Conservation (phyloP, 2,329 filamentous ascomycete species). For the Fusarium veterinarium region DNA sequence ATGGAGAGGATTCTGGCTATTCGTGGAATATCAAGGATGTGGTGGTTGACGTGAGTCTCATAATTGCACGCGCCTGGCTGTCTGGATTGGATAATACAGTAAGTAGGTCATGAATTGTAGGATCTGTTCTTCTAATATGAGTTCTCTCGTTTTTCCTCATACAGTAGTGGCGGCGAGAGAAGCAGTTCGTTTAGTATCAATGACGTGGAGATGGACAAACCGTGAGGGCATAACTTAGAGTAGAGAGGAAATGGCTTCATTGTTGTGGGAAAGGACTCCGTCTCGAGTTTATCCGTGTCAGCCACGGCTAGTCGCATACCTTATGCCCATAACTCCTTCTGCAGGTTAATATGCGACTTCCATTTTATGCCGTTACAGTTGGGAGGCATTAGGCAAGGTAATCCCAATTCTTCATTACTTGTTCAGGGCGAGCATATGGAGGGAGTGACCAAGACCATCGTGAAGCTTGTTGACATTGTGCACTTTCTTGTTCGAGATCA, state of each 20-base stretch:
- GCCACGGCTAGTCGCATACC: background rate
- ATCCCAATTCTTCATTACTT: background rate
- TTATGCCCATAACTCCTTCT: background rate
- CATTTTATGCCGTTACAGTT: background rate
- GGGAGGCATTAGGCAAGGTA: background rate
- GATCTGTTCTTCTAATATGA: background rate
- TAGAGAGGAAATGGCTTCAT: background rate
- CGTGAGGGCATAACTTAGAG: background rate
- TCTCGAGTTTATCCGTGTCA: background rate
- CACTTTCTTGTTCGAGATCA: background rate
- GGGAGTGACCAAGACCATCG: background rate
- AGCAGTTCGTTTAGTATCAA: background rate
- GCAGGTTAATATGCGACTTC: background rate
- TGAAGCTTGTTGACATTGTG: background rate
- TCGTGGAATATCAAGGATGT: background rate
- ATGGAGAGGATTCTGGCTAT: background rate
- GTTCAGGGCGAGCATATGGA: background rate
- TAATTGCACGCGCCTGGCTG: background rate
- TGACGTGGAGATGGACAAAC: slow-evolving; percentile 14
- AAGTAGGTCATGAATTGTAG: background rate
- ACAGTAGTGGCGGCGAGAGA: background rate
- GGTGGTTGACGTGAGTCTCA: slow-evolving; percentile 1
- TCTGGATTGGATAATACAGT: background rate
- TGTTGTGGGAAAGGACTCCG: background rate
- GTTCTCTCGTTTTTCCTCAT: background rate